A percentile compares a stretch with the other conserved stretches of the same genome.
Evolutionary conservation across 129 eudicot species (phyloP).

Genomic region (Helichrysum umbraculigerum): DNA sequence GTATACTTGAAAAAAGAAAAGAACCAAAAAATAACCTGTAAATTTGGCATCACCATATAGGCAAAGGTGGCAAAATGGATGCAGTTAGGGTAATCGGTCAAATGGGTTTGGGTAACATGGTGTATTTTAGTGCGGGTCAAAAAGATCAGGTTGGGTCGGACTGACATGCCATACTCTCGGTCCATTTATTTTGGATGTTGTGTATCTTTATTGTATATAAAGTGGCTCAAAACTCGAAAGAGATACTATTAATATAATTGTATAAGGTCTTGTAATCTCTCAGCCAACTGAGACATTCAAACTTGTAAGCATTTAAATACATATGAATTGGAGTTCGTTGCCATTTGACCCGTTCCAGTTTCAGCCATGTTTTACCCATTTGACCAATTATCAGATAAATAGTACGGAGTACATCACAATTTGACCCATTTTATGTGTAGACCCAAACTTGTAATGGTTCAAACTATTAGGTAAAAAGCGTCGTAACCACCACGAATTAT

Average conservation of each 20-base stretch:
- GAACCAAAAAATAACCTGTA: neutral
- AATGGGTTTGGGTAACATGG: neutral
- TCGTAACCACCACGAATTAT: no score
- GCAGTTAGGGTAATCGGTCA: neutral
- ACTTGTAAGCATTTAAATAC: neutral
- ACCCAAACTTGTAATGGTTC: no score
- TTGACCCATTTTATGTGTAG: no score
- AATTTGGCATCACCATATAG: neutral
- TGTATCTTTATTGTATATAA: no score
- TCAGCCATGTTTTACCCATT: neutral
- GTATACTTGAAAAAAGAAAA: conserved; percentile 52
- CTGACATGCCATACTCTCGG: no score
- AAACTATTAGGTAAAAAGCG: no score
- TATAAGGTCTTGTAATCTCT: no score
- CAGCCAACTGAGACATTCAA: no score
- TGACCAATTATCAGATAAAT: neutral
- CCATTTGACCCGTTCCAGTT: neutral
- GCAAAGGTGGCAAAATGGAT: neutral
- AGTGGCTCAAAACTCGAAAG: no score
- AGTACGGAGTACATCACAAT: no score
- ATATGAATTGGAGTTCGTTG: neutral
- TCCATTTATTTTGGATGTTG: no score
- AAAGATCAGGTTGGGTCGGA: neutral
- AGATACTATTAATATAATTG: no score
- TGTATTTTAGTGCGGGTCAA: neutral